phyloP scores from a whole-genome alignment of 1,284 basidiomycete genomes.

The Blastosporella zonata region DNA sequence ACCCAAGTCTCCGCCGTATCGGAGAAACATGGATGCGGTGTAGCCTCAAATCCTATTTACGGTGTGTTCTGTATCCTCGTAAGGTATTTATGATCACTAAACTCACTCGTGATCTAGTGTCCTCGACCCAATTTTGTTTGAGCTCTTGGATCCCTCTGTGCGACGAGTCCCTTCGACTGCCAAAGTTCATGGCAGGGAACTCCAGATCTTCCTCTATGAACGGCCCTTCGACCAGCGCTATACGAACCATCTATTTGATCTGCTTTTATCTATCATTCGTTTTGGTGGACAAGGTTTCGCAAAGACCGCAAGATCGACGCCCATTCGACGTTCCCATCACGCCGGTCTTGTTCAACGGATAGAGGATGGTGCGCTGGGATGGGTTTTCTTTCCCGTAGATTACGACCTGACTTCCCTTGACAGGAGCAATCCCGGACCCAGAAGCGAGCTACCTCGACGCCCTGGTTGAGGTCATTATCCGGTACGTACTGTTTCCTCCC shows the following conservation, averaged over 20 bases:
- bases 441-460: conserved; percentile 75
- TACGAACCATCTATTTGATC: conserved; percentile 69
- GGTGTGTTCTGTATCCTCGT: conserved; percentile 46
- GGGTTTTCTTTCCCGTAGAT: not conserved
- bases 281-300: conserved; percentile 89
- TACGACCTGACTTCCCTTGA: not conserved
- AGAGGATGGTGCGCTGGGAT: conserved; percentile 44
- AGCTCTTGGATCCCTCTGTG: conserved; percentile 71
- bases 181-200: conserved; percentile 62
- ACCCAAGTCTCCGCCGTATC: conserved; percentile 70
- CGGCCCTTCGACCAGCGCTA: conserved; percentile 77
- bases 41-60: conserved; percentile 85
- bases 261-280: conserved; percentile 73
- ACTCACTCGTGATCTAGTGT: conserved; percentile 45
- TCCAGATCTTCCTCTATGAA: conserved; percentile 68
- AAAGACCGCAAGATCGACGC: conserved; percentile 61
- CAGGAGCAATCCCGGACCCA: conserved; percentile 49
- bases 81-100: conserved; percentile 1
- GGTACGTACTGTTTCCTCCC: conserved; percentile 42
- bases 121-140: conserved; percentile 82
- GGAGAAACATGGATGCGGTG: conserved; percentile 97
- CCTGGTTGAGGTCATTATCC: conserved; percentile 63
- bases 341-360: conserved; percentile 56
- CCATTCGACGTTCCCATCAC: conserved; percentile 62
- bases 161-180: conserved; percentile 45